Evolutionary conservation across 768 basidiomycete species (phyloP), one percentile per base, ranked within the genome.

Genomic region (Suillus subluteus): DNA sequence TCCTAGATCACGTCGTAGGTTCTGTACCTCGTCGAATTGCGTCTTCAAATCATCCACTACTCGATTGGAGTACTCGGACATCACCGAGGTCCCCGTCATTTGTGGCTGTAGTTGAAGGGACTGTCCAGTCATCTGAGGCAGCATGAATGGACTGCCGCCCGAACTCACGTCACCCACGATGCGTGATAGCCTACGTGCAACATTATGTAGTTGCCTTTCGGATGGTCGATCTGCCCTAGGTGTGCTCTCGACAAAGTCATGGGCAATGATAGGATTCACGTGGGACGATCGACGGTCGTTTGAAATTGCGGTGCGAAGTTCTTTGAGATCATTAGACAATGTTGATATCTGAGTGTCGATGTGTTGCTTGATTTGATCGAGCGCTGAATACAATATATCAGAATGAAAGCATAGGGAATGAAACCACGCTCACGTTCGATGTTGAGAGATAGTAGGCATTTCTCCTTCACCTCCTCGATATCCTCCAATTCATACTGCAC

Each of bases 351-450:
- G 96, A 2, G 88, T 73, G 73, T 99, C 97, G 70, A 99, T 96
- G 75, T 99, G 97, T 73, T 98, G 95, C 76, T 97, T 98, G 77
- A 99, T 97, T 76, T 99, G 97, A 78, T 99, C 96, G 64, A 99
- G 89, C 30, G 95, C 97, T 99, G 23, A 64, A 66, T 63, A 48
- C 35, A 32, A 58, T 46, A 73, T 62, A 70, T 65, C 50, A 64
- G 23, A 13, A 68, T 32, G 65, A 35, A 7, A 41, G 68, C 32
- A n/a, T 43, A n/a, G 11, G 26, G 44, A 18, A 70, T 56, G n/a
- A 23, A 54, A 54, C 13, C 30, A 21, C 13, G 88, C 96, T 79
- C 78, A 98, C 97, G 94, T 85, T 99, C 97, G 66, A 99, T 96
- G 71, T 98, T 98, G 58, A 99, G 81, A 56, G 94, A 96, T 59